These are phyloP conservation scores for Sordaria brevicollis DNA, from an alignment of 495 filamentous ascomycete species.

Conservation along the genomic window DNA sequence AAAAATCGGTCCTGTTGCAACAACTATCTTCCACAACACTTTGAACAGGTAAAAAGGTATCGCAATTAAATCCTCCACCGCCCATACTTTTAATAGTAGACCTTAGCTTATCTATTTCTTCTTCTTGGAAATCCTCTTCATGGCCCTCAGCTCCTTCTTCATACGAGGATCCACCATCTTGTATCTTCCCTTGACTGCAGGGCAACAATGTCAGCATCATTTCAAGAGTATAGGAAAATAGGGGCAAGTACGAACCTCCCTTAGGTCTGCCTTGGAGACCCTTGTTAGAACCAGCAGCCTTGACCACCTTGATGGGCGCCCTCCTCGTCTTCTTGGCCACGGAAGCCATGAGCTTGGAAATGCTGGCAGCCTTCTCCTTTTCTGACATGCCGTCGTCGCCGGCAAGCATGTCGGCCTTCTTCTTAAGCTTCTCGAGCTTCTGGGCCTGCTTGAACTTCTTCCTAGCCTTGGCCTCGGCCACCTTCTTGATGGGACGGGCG, in stretches of 20 bases:
- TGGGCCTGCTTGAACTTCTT: slow-evolving; percentile 96
- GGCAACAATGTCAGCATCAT: background rate
- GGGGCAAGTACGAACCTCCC: background rate
- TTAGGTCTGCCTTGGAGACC: slow-evolving; percentile 52
- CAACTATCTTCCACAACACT: background rate
- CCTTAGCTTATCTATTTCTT: slow-evolving; percentile 16
- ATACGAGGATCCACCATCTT: slow-evolving; percentile 96
- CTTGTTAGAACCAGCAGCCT: slow-evolving; percentile 74
- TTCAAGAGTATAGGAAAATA: background rate
- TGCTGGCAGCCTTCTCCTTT: slow-evolving; percentile 83
- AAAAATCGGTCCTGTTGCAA: background rate
- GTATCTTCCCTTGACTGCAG: slow-evolving; percentile 80
- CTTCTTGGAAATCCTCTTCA: slow-evolving; percentile 59
- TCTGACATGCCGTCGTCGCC: slow-evolving; percentile 88
- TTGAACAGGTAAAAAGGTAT: background rate
- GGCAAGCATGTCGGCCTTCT: slow-evolving; percentile 80
- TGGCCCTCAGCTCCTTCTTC: slow-evolving; percentile 94
- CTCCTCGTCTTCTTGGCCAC: slow-evolving; percentile 80
- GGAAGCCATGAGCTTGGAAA: slow-evolving; percentile 69
- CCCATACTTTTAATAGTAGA: background rate
- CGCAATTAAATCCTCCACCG: background rate
- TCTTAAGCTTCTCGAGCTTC: slow-evolving; percentile 81
- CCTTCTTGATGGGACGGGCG: slow-evolving; percentile 97
- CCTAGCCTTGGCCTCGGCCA: slow-evolving; percentile 85
- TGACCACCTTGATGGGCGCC: slow-evolving; percentile 76